Percentiles rank a stretch among this genome's conserved stretches.
phyloP scores from a whole-genome alignment of 2,329 filamentous ascomycete species.

The Penicillium hordei region DNA sequence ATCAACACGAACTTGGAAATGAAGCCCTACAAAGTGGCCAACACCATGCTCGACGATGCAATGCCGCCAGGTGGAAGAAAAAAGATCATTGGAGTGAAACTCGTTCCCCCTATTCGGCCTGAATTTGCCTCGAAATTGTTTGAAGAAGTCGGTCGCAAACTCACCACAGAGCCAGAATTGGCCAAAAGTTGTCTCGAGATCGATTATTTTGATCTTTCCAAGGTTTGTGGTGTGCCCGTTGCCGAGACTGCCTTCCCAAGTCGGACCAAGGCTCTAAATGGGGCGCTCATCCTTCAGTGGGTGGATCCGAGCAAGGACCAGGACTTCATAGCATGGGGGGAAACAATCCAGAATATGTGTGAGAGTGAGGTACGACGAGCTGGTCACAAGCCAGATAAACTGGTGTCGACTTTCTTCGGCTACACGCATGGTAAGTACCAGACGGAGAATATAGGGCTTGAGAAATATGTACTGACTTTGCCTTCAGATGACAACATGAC shows the following conservation, averaged over 20 bases:
- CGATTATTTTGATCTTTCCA: slow-evolving; percentile 42
- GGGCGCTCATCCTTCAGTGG: slow-evolving; percentile 41
- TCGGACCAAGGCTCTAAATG: slow-evolving; percentile 44
- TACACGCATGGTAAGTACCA: slow-evolving; percentile 1
- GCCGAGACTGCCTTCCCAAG: slow-evolving; percentile 45
- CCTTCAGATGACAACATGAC: neutral
- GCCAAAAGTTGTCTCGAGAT: slow-evolving; percentile 33
- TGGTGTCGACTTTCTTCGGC: slow-evolving; percentile 6
- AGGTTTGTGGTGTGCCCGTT: slow-evolving; percentile 31
- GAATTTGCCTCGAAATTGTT: slow-evolving; percentile 30
- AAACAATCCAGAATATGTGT: slow-evolving; percentile 32
- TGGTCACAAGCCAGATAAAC: slow-evolving; percentile 1
- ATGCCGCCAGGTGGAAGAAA: slow-evolving; percentile 34
- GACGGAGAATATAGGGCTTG: neutral
- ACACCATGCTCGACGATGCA: slow-evolving; percentile 33
- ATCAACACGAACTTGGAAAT: slow-evolving; percentile 33
- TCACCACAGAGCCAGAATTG: slow-evolving; percentile 25
- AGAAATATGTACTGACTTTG: neutral
- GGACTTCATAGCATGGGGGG: slow-evolving; percentile 37
- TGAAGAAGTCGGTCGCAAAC: slow-evolving; percentile 28
- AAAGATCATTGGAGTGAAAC: slow-evolving; percentile 41
- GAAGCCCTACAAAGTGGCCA: slow-evolving; percentile 42
- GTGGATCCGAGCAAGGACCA: slow-evolving; percentile 35
- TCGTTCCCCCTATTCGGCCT: slow-evolving; percentile 38
- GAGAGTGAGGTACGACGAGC: slow-evolving; percentile 22